A percentile compares a stretch with the other conserved stretches of the same genome.
phyloP scores from a whole-genome alignment of 345 rosid genomes.

The Cochlearia excelsa region DNA sequence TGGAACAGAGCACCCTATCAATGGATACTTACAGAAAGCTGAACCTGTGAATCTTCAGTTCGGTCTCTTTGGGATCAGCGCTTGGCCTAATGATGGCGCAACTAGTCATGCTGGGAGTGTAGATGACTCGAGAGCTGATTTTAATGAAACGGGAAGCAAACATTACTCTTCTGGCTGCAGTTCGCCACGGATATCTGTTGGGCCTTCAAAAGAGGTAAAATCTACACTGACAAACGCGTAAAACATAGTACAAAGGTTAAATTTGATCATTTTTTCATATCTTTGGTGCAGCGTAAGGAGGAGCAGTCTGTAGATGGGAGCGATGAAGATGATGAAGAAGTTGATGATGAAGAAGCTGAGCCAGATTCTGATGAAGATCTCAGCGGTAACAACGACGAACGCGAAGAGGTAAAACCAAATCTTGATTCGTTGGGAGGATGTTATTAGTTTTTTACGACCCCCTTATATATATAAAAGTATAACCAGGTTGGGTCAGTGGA shows the following conservation, averaged over 20 bases:
- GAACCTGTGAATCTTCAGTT: slow-evolving; percentile 96
- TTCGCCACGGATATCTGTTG: slow-evolving; percentile 79
- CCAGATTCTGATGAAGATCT: slow-evolving; percentile 83
- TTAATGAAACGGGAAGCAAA: slow-evolving; percentile 77
- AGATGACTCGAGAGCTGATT: slow-evolving; percentile 75
- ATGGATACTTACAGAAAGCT: slow-evolving; percentile 72
- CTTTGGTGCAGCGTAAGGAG: slow-evolving; percentile 62
- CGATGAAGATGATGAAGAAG: slow-evolving; percentile 80
- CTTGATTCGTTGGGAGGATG: not conserved
- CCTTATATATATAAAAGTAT: slow-evolving; percentile 3
- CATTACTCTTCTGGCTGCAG: slow-evolving; percentile 93
- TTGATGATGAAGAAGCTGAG: slow-evolving; percentile 59
- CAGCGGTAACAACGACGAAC: slow-evolving; percentile 49
- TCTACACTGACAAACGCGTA: not conserved
- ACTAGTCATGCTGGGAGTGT: slow-evolving; percentile 89
- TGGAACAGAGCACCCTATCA: slow-evolving; percentile 52
- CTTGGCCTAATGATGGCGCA: slow-evolving; percentile 95
- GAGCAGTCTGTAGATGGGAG: slow-evolving; percentile 89
- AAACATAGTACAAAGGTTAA: not conserved
- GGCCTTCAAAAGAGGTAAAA: slow-evolving; percentile 82
- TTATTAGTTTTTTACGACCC: slow-evolving; percentile 1
- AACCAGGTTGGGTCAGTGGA: slow-evolving; percentile 87
- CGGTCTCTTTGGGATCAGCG: slow-evolving; percentile 94
- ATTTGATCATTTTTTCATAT: not conserved
- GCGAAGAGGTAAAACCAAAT: slow-evolving; percentile 62